Percentiles rank a stretch among this genome's conserved stretches.
Evolutionary conservation across 169 alveolate genomes (phyloP).

Genomic region (Cryptosporidium ubiquitum): DNA sequence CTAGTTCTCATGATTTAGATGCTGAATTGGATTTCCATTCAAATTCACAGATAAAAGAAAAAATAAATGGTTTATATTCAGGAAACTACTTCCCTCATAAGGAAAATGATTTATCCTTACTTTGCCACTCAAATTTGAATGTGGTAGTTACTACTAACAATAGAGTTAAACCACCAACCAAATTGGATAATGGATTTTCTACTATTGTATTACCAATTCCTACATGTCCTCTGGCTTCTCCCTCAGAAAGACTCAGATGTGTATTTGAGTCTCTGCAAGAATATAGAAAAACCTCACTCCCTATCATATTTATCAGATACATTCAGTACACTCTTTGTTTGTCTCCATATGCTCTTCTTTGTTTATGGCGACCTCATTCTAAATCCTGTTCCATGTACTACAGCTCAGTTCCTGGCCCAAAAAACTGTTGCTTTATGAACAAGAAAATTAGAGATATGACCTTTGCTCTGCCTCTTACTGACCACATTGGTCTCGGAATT

Average conservation of each 20-base stretch:
- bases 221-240: constrained; percentile 68
- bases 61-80: neutral
- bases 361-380: constrained; percentile 62
- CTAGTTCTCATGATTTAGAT: constrained; percentile 29
- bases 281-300: constrained; percentile 57
- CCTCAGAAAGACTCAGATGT: constrained; percentile 64
- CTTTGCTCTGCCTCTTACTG: constrained; percentile 64
- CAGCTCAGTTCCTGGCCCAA: constrained; percentile 73
- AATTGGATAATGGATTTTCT: constrained; percentile 65
- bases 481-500: constrained; percentile 52
- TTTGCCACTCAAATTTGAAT: constrained; percentile 60
- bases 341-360: constrained; percentile 43
- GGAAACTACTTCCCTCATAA: neutral
- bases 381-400: constrained; percentile 60
- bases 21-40: neutral
- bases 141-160: constrained; percentile 70
- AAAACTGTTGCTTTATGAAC: constrained; percentile 25
- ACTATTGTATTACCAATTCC: constrained; percentile 66
- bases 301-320: constrained; percentile 64
- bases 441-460: constrained; percentile 55
- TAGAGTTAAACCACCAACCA: constrained; percentile 36
- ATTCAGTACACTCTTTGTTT: constrained; percentile 30
- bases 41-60: neutral
- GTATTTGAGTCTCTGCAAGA: constrained; percentile 72
- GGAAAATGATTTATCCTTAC: constrained; percentile 7